Evolutionary conservation across 2,329 filamentous ascomycete genomes (phyloP).

Genomic region (Amylocarpus encephaloides): DNA sequence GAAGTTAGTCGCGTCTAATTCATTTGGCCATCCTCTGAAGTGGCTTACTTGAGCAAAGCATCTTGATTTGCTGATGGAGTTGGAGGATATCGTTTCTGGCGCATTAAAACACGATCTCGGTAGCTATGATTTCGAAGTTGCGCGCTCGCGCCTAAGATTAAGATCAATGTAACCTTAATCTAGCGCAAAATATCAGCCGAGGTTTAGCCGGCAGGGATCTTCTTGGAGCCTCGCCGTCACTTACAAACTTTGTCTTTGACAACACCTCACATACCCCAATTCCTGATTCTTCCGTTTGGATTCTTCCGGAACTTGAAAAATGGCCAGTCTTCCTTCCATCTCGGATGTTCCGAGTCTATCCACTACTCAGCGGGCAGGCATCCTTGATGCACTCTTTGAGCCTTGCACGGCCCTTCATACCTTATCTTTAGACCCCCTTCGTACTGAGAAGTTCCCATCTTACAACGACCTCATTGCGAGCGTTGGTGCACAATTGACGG

Average conservation of each 20-base stretch:
- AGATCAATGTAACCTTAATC: background rate
- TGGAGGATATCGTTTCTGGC: slow-evolving; percentile 18
- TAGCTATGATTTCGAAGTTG: slow-evolving; percentile 11
- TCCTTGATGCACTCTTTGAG: slow-evolving; percentile 80
- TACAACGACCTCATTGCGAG: slow-evolving; percentile 65
- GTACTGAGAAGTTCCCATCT: slow-evolving; percentile 50
- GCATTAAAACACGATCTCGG: slow-evolving; percentile 11
- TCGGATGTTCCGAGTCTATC: slow-evolving; percentile 49
- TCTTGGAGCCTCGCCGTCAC: background rate
- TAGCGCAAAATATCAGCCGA: too few relatives aligned
- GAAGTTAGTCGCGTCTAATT: slow-evolving; percentile 22
- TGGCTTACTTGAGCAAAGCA: slow-evolving; percentile 60
- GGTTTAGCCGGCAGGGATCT: background rate
- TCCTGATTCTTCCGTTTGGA: background rate
- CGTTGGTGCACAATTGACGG: slow-evolving; percentile 56
- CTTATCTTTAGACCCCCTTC: slow-evolving; percentile 63
- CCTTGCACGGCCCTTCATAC: slow-evolving; percentile 68
- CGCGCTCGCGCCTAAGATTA: background rate
- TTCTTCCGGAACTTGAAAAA: slow-evolving; percentile 10
- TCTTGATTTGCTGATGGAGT: slow-evolving; percentile 36
- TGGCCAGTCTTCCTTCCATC: slow-evolving; percentile 49
- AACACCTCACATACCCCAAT: background rate
- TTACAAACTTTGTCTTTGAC: background rate
- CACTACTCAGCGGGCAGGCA: slow-evolving; percentile 45
- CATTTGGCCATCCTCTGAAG: background rate